Conservation (phyloP, 257 asterid species). For the Rubia yunnanensis region DNA sequence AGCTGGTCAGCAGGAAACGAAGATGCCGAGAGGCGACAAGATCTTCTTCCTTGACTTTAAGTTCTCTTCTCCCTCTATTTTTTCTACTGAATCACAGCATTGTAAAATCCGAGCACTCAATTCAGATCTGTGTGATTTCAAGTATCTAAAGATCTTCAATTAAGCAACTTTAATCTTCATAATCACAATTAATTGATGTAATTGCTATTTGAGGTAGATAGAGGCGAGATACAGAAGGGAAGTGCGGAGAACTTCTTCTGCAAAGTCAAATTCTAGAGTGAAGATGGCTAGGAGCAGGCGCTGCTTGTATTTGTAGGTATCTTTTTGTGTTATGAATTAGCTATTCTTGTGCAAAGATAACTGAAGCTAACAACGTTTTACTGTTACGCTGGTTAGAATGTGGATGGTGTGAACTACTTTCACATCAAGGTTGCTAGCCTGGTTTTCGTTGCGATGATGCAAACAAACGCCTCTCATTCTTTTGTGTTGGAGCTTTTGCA, state of each 20-base stretch:
- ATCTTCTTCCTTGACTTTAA: slow-evolving; percentile 91
- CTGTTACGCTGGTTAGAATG: slow-evolving; percentile 42
- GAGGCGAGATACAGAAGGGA: too few relatives aligned
- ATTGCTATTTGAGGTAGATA: too few relatives aligned
- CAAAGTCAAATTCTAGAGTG: slow-evolving; percentile 96
- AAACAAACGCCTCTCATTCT: slow-evolving; percentile 83
- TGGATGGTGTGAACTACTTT: slow-evolving; percentile 94
- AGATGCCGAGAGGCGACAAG: slow-evolving; percentile 66
- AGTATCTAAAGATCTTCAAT: background rate
- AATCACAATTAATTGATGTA: too few relatives aligned
- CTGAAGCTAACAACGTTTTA: slow-evolving; percentile 16
- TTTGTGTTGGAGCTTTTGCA: slow-evolving; percentile 91
- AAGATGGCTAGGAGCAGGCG: slow-evolving; percentile 95
- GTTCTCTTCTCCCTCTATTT: slow-evolving; percentile 9
- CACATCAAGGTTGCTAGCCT: slow-evolving; percentile 93
- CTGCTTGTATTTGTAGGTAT: slow-evolving; percentile 98
- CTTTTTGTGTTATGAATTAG: slow-evolving; percentile 12
- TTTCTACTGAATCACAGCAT: background rate
- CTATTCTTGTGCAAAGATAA: background rate
- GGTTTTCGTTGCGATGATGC: slow-evolving; percentile 86
- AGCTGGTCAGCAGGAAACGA: too few relatives aligned
- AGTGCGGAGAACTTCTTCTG: slow-evolving; percentile 97
- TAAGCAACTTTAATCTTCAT: too few relatives aligned
- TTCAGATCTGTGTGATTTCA: slow-evolving; percentile 7
- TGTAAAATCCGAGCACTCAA: background rate